Conservation (phyloP, 208 protist genomes). For the Naegleria fowleri region DNA sequence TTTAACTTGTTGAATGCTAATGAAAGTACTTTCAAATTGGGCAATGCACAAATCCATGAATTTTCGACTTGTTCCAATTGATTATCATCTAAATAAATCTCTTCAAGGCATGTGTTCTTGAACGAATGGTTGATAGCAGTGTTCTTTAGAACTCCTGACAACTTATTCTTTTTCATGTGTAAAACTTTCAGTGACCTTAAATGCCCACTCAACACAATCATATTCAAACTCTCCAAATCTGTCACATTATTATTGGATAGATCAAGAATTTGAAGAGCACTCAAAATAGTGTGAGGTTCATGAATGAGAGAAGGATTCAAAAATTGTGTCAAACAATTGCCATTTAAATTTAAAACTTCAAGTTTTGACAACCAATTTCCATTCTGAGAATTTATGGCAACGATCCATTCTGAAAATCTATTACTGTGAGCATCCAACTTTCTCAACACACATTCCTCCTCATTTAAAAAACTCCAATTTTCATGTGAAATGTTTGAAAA, state of each 20-base stretch:
- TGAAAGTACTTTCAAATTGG: neutral
- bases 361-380: neutral
- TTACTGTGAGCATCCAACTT: neutral
- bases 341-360: neutral
- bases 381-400: no score
- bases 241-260: neutral
- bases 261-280: neutral
- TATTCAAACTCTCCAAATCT: neutral
- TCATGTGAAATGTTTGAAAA: neutral
- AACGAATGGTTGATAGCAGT: no score
- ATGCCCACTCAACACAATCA: neutral
- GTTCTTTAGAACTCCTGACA: neutral
- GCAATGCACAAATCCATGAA: neutral
- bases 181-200: neutral
- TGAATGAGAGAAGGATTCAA: neutral
- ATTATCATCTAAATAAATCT: slow-evolving; percentile 4
- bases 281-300: neutral
- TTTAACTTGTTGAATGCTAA: neutral
- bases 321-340: neutral
- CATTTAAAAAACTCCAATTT: neutral
- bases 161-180: neutral
- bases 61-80: neutral
- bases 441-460: neutral
- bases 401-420: no score
- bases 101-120: neutral